These are phyloP conservation scores for Plantago ovata DNA, from an alignment of 257 asterid species.

Conservation along the genomic window DNA sequence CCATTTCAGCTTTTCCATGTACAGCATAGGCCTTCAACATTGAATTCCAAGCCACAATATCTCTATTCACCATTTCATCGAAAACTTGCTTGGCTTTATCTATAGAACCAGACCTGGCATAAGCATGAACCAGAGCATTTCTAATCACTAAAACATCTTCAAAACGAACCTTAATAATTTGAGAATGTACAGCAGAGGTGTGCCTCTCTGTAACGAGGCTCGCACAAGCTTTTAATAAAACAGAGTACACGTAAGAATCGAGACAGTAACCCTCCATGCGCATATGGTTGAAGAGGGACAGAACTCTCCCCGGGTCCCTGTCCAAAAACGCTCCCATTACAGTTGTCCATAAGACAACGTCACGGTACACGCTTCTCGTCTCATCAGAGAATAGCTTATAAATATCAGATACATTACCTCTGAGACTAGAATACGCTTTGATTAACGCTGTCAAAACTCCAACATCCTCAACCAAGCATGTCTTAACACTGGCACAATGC, in stretches of 20 bases:
- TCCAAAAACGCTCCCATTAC: constrained; percentile 56
- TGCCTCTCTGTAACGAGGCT: constrained; percentile 55
- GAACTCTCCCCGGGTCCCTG: constrained; percentile 48
- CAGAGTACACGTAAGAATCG: constrained; percentile 56
- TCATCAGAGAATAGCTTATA: constrained; percentile 49
- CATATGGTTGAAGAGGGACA: constrained; percentile 53
- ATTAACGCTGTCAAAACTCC: constrained; percentile 65
- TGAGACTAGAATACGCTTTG: constrained; percentile 57
- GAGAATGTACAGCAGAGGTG: constrained; percentile 56
- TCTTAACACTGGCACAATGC: constrained; percentile 54
- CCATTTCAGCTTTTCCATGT: constrained; percentile 63
- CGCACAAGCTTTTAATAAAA: constrained; percentile 72
- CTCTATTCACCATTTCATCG: constrained; percentile 45
- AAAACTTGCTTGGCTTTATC: constrained; percentile 48
- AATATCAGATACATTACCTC: constrained; percentile 45
- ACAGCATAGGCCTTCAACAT: constrained; percentile 77
- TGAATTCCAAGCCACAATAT: constrained; percentile 73
- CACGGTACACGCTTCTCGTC: constrained; percentile 34
- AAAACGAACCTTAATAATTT: constrained; percentile 50
- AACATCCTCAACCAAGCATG: constrained; percentile 44
- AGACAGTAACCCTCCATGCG: constrained; percentile 36
- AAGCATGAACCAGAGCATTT: constrained; percentile 73
- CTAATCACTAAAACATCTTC: constrained; percentile 36
- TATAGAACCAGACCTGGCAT: constrained; percentile 73
- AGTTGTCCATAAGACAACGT: constrained; percentile 77